Percentiles rank a stretch among this genome's conserved stretches.
Evolutionary conservation across 140 eudicot genomes (phyloP).

Genomic region (Cichorium intybus): DNA sequence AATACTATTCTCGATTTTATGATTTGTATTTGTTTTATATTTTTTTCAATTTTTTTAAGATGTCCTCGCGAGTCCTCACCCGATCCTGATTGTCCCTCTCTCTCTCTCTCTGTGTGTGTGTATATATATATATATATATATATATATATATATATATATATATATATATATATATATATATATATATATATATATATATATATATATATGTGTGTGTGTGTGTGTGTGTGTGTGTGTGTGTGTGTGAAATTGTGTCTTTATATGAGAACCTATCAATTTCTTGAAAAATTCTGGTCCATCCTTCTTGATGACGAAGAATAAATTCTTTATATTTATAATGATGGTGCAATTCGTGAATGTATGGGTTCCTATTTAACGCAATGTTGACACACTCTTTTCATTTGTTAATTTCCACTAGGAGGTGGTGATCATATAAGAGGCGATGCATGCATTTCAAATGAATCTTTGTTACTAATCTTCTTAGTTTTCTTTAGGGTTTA

Average conservation of each 20-base stretch:
- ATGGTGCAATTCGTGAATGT: conserved; percentile 16
- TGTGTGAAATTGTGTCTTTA: too few species aligned
- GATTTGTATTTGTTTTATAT: too few species aligned
- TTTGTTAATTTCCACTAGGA: too few species aligned
- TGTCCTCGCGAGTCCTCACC: too few species aligned
- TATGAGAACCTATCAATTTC: conserved; percentile 29
- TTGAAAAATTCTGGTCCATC: conserved; percentile 33
- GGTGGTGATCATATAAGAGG: too few species aligned
- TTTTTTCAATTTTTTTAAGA: too few species aligned
- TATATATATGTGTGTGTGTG: neutral
- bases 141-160: neutral
- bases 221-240: too few species aligned
- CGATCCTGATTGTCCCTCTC: too few species aligned
- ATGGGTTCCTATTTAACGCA: conserved; percentile 1
- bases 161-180: neutral
- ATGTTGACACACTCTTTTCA: neutral
- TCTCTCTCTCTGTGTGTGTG: too few species aligned
- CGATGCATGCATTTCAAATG: too few species aligned
- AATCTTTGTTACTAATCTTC: too few species aligned
- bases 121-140: neutral
- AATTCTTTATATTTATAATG: conserved; percentile 24
- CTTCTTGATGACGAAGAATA: conserved; percentile 34
- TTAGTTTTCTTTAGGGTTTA: neutral
- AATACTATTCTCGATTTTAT: too few species aligned
- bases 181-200: conserved; percentile 11